A percentile compares a stretch with the other conserved stretches of the same genome.
phyloP scores from a whole-genome alignment of 2,329 filamentous ascomycete species.

The Myriangium duriaei region DNA sequence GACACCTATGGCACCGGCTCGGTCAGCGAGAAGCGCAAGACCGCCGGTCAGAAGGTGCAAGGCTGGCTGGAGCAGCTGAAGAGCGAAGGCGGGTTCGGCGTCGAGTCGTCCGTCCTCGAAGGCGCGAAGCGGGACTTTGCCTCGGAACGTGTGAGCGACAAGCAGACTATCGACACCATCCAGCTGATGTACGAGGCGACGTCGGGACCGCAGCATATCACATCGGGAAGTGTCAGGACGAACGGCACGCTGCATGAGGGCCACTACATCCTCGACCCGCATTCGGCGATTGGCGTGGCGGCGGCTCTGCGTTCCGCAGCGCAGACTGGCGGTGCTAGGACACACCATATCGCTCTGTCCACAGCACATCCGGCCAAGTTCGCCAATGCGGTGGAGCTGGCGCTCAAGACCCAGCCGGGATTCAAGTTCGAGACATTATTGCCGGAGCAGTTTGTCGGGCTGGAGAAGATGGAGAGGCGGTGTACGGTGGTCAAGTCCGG shows the following conservation, averaged over 20 bases:
- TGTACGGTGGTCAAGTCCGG: constrained; percentile 54
- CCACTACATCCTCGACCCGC: constrained; percentile 80
- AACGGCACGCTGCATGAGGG: constrained; percentile 24
- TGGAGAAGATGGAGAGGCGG: constrained; percentile 63
- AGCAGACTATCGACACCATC: constrained; percentile 37
- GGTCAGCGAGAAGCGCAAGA: constrained; percentile 33
- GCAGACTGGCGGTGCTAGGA: constrained; percentile 29
- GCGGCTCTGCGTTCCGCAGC: constrained; percentile 54
- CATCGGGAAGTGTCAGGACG: constrained; percentile 24
- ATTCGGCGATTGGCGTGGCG: constrained; percentile 76
- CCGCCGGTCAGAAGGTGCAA: constrained; percentile 59
- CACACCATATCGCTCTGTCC: constrained; percentile 68
- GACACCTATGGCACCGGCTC: constrained; percentile 42
- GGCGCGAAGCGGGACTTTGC: constrained; percentile 64
- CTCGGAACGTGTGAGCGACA: constrained; percentile 56
- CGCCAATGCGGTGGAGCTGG: constrained; percentile 67
- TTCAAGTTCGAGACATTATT: constrained; percentile 71
- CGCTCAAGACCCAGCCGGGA: constrained; percentile 55
- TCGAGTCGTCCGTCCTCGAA: constrained; percentile 60
- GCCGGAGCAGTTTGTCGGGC: constrained; percentile 67
- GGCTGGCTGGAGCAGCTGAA: constrained; percentile 73
- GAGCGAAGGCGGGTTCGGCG: constrained; percentile 66
- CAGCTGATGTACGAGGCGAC: constrained; percentile 29
- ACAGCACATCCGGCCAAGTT: constrained; percentile 98
- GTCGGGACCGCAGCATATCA: constrained; percentile 25